Conservation (phyloP, 306 rosid species). For the Pyrus pyrifolia region DNA sequence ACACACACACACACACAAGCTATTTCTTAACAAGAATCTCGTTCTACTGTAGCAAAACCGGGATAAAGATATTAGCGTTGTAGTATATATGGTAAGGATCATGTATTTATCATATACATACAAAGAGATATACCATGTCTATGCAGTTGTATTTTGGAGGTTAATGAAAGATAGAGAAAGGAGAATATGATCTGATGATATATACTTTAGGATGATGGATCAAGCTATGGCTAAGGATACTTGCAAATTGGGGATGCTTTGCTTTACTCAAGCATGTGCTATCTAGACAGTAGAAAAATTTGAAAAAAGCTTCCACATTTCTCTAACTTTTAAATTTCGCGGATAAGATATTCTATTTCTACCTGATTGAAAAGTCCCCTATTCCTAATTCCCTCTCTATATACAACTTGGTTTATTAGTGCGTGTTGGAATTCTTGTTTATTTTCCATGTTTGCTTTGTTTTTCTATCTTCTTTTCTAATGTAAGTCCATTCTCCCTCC, state of each 20-base stretch:
- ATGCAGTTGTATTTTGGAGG: no score
- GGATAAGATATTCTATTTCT: conserved; percentile 38
- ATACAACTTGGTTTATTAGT: neutral
- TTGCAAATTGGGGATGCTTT: conserved; percentile 27
- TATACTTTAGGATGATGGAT: conserved; percentile 30
- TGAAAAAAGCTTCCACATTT: conserved; percentile 11
- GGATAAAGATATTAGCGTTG: no score
- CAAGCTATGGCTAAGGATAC: conserved; percentile 30
- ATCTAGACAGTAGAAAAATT: neutral
- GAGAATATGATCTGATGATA: neutral
- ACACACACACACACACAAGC: no score
- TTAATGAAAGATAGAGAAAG: no score
- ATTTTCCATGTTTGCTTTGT: neutral
- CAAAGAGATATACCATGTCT: no score
- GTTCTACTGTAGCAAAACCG: no score
- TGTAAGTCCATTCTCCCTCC: neutral
- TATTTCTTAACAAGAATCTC: no score
- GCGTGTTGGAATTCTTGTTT: neutral
- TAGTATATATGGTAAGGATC: no score
- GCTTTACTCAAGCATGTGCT: conserved; percentile 18
- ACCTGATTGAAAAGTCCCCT: neutral
- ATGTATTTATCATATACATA: no score
- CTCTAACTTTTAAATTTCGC: neutral
- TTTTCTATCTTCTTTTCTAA: neutral
- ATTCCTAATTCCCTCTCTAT: neutral